A percentile compares a stretch with the other conserved stretches of the same genome.
phyloP scores from a whole-genome alignment of 2,329 filamentous ascomycete species.

The Elsinoe perseae region DNA sequence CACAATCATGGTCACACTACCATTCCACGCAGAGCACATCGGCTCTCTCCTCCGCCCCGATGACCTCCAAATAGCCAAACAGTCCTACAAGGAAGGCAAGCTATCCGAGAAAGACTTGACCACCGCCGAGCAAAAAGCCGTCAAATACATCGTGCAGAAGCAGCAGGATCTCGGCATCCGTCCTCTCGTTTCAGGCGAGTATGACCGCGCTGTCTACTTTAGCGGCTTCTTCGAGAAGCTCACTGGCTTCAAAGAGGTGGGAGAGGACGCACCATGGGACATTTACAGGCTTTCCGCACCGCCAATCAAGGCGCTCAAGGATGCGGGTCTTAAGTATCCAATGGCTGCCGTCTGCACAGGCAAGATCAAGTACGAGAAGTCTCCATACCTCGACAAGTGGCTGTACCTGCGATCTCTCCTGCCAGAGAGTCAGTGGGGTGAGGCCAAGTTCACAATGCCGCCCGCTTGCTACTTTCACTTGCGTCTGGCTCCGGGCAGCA shows the following conservation, averaged over 20 bases:
- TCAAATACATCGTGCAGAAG: slow-evolving; percentile 56
- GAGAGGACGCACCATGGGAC: slow-evolving; percentile 31
- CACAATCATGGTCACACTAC: slow-evolving; percentile 34
- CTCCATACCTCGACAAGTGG: slow-evolving; percentile 33
- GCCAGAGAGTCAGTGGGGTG: slow-evolving; percentile 29
- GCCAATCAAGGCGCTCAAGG: slow-evolving; percentile 32
- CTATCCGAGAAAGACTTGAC: slow-evolving; percentile 49
- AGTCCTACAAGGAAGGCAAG: slow-evolving; percentile 49
- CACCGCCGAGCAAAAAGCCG: slow-evolving; percentile 56
- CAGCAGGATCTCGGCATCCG: slow-evolving; percentile 57
- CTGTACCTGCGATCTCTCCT: slow-evolving; percentile 28
- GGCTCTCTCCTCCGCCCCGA: slow-evolving; percentile 63
- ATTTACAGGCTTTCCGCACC: slow-evolving; percentile 30
- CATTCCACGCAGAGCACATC: slow-evolving; percentile 66
- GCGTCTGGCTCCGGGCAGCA: slow-evolving; percentile 30
- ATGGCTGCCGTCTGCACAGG: slow-evolving; percentile 32
- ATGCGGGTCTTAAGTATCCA: slow-evolving; percentile 33
- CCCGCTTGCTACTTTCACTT: slow-evolving; percentile 33
- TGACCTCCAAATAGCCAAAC: slow-evolving; percentile 52
- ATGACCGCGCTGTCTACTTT: slow-evolving; percentile 39
- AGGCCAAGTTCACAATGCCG: slow-evolving; percentile 34
- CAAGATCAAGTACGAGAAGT: slow-evolving; percentile 31
- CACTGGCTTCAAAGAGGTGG: slow-evolving; percentile 31
- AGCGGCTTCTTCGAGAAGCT: slow-evolving; percentile 35
- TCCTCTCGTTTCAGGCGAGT: slow-evolving; percentile 63